Evolutionary conservation across 2,329 filamentous ascomycete genomes (phyloP).

Genomic region (Fusarium coffeatum): DNA sequence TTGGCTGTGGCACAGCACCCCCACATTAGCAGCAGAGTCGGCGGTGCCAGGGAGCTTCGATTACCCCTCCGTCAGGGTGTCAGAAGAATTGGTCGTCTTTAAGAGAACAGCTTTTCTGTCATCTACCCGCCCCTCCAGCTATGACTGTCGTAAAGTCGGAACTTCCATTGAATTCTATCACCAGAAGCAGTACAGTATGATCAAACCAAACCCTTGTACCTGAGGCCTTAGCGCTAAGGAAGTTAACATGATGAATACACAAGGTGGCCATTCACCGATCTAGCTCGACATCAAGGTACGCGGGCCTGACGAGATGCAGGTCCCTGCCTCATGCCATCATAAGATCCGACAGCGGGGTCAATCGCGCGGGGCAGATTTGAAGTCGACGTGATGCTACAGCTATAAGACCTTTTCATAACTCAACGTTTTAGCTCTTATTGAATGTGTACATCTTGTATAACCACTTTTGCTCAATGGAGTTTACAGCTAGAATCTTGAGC

Average conservation of each 20-base stretch:
- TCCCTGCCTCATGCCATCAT: constrained; percentile 1
- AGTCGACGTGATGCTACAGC: background rate
- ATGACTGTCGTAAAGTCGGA: background rate
- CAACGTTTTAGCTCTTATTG: background rate
- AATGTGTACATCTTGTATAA: background rate
- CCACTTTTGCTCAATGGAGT: no score
- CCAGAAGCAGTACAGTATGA: background rate
- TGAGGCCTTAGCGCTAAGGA: background rate
- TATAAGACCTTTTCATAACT: background rate
- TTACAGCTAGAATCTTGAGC: background rate
- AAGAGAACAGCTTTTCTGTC: background rate
- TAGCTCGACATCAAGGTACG: background rate
- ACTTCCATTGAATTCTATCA: constrained; percentile 31
- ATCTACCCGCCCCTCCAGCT: constrained; percentile 9
- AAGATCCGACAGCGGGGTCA: constrained; percentile 15
- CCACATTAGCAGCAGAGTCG: constrained; percentile 13
- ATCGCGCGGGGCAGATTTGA: constrained; percentile 10
- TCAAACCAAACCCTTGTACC: background rate
- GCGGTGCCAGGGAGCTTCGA: background rate
- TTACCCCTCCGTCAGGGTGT: background rate
- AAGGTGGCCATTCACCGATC: background rate
- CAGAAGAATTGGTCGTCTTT: background rate
- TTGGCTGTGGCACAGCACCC: constrained; percentile 15
- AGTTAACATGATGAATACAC: no score
- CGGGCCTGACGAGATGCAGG: constrained; percentile 6